Conservation (phyloP, 2,329 filamentous ascomycete species). For the Arthrobotrys sphaeroides region DNA sequence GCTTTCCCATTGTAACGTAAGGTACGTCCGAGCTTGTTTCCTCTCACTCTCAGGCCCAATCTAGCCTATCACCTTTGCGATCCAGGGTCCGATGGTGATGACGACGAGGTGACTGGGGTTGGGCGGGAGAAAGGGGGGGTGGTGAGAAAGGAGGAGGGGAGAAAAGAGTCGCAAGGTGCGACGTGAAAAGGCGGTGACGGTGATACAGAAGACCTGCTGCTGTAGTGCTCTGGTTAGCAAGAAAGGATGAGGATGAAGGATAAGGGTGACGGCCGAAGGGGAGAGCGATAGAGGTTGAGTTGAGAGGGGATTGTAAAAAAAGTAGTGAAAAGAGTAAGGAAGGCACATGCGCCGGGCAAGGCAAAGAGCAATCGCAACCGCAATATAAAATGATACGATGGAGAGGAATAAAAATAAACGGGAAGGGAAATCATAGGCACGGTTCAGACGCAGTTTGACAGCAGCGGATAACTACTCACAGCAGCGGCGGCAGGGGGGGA, state of each 20-base stretch:
- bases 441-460: not conserved
- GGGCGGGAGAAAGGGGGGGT: not conserved
- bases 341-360: constrained; percentile 23
- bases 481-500: constrained; percentile 21
- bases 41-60: constrained; percentile 8
- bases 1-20: constrained; percentile 45
- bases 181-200: constrained; percentile 13
- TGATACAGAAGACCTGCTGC: constrained; percentile 9
- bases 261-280: not conserved
- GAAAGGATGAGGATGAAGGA: not conserved
- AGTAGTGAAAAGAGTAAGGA: not conserved
- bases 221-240: not conserved
- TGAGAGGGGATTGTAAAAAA: not conserved
- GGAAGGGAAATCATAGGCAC: not conserved
- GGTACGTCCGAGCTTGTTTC: not conserved
- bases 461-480: constrained; percentile 38
- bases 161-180: constrained; percentile 17
- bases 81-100: constrained; percentile 23
- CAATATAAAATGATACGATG: not conserved
- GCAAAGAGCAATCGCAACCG: not conserved
- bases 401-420: not conserved
- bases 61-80: constrained; percentile 28
- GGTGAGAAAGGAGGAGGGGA: not conserved
- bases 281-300: not conserved
- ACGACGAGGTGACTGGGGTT: constrained; percentile 19